phyloP scores from a whole-genome alignment of 2,329 filamentous ascomycete species.

The Stagonosporopsis vannaccii region DNA sequence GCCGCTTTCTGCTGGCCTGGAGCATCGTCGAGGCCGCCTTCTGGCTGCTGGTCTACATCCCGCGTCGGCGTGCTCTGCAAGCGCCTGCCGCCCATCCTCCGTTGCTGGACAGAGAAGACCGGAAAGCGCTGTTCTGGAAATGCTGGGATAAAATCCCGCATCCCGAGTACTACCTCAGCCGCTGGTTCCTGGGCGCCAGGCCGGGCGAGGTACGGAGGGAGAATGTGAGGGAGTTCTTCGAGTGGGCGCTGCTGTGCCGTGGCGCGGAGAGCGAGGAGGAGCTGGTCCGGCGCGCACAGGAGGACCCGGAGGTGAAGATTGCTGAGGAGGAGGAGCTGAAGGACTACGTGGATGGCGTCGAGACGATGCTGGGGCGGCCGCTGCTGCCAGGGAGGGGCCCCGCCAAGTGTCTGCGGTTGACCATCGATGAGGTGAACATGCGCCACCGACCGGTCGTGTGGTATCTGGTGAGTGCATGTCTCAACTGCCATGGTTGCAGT shows the following conservation, averaged over 20 bases:
- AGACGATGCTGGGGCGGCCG: conserved; percentile 59
- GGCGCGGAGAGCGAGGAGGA: conserved; percentile 47
- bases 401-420: conserved; percentile 67
- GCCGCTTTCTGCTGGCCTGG: conserved; percentile 53
- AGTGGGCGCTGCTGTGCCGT: conserved; percentile 72
- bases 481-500: too few species aligned
- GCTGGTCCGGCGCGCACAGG: conserved; percentile 21
- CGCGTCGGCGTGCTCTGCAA: conserved; percentile 61
- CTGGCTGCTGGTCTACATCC: conserved; percentile 62
- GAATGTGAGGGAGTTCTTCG: conserved; percentile 71
- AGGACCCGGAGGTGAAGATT: conserved; percentile 25
- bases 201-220: conserved; percentile 67
- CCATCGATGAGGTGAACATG: conserved; percentile 68
- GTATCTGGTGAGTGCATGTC: conserved; percentile 62
- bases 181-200: conserved; percentile 72
- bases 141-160: conserved; percentile 64
- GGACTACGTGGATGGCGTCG: conserved; percentile 61
- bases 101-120: conserved; percentile 54
- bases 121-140: conserved; percentile 63
- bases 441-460: conserved; percentile 69
- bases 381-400: conserved; percentile 64
- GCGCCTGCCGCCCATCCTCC: conserved; percentile 60
- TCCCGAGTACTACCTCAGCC: conserved; percentile 63
- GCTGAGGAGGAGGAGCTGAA: conserved; percentile 61
- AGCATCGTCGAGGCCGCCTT: conserved; percentile 62